Evolutionary conservation across 129 eudicot genomes (phyloP), one percentile per base, ranked within the genome.

Genomic region (Logfia minima): DNA sequence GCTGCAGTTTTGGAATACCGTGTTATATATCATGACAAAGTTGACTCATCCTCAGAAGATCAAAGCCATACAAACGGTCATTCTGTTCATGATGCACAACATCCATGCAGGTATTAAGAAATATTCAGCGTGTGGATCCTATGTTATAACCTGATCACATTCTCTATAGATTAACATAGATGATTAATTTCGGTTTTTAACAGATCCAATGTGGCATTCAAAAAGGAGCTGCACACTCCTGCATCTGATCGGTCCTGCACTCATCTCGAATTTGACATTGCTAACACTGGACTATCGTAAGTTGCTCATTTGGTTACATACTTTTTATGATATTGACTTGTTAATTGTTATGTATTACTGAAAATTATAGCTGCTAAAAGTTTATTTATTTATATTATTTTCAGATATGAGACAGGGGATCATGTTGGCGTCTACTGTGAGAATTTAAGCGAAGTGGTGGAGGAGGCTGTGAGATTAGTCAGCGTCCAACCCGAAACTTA

Each of bases 191-290:
- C 3, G 10, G 10, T 58, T 84, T 19, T 58, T 28, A 79, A 70
- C 41, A 92, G 94, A 79, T 83, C 86, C 34, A 85, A 86, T 58
- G 98, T 92, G 79, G 92, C 96, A 81, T 86, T 92, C 64, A 92
- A 79, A 85, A 90, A 74, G 83, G 98, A 92, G 81, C 92, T 92
- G 73, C 98, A 92, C 78, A 83, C 89, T 8, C 82, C 92, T 43
- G 89, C 83, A 64, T 92, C 98, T 52, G 98, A 92, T 43, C 98
- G 98, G 17, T 92, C 98, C 66, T 92, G 98, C 89, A 90, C 93
- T 59, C 98, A 92, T 87, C 70, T 92, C 83, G 98, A 92, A 79
- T 92, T 92, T 63, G 98, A 92, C 84, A 90, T 92, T 32, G 52
- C 96, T 45, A 78, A 84, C 71, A 86, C 92, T n/a, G 96, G 92